These are phyloP conservation scores for Syzygium malaccense DNA, from an alignment of 441 rosid species.

Conservation along the genomic window DNA sequence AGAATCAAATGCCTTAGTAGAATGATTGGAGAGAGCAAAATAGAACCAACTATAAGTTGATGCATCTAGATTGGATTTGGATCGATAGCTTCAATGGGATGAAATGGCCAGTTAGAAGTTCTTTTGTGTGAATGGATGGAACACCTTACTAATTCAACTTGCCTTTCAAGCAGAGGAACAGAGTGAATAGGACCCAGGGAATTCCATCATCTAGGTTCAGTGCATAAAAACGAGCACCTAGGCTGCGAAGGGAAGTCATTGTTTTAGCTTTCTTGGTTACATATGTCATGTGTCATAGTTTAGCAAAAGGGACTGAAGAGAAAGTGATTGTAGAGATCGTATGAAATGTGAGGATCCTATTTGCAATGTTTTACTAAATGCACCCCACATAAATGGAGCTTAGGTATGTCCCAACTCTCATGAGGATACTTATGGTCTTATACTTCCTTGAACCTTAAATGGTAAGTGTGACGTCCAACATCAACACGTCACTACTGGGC, in stretches of 20 bases:
- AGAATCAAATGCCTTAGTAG: neutral
- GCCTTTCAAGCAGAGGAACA: neutral
- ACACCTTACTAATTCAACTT: neutral
- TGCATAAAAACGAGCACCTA: neutral
- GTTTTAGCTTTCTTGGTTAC: neutral
- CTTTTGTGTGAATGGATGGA: neutral
- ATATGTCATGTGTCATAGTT: neutral
- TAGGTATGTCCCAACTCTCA: neutral
- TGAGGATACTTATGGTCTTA: neutral
- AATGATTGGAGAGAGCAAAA: neutral
- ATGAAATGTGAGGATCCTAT: neutral
- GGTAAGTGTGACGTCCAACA: neutral
- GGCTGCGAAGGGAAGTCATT: neutral
- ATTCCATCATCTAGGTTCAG: neutral
- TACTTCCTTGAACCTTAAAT: neutral
- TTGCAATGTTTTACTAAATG: neutral
- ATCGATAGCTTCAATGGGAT: neutral
- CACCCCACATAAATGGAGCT: neutral
- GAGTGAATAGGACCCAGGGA: neutral
- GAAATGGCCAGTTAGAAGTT: neutral
- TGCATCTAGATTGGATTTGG: neutral
- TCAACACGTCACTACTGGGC: neutral
- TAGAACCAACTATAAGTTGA: neutral
- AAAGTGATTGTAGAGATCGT: neutral
- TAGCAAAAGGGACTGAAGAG: neutral